A percentile compares a stretch with the other conserved stretches of the same genome.
These are phyloP conservation scores for Arthroderma sp. DNA, from an alignment of 2,329 filamentous ascomycete species.

Conservation along the genomic window DNA sequence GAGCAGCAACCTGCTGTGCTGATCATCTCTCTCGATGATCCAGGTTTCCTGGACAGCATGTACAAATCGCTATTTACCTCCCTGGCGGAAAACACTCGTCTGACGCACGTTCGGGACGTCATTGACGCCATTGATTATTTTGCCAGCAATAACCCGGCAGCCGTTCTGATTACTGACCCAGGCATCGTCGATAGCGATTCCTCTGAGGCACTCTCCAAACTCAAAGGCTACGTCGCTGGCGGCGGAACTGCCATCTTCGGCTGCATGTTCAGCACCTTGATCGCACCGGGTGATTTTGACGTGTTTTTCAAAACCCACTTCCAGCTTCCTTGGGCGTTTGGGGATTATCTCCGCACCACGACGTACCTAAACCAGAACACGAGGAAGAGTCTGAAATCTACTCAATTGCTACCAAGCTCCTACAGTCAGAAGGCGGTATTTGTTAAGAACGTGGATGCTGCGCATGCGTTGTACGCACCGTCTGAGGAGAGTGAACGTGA, in stretches of 20 bases:
- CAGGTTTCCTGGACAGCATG: not conserved
- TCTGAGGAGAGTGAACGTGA: slow-evolving; percentile 6
- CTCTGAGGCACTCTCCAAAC: slow-evolving; percentile 11
- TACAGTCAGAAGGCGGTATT: slow-evolving; percentile 10
- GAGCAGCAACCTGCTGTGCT: not conserved
- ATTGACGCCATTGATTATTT: not conserved
- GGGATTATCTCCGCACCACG: slow-evolving; percentile 13
- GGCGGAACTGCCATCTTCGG: slow-evolving; percentile 18
- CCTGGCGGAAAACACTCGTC: not conserved
- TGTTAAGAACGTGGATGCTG: slow-evolving; percentile 5
- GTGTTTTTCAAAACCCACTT: slow-evolving; percentile 13
- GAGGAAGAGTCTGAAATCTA: not conserved
- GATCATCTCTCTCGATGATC: not conserved
- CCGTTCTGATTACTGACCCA: slow-evolving; percentile 17
- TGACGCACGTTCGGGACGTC: not conserved
- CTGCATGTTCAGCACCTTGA: slow-evolving; percentile 15
- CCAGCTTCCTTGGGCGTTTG: slow-evolving; percentile 14
- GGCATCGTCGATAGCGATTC: slow-evolving; percentile 13
- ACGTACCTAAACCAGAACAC: slow-evolving; percentile 12
- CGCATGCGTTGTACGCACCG: slow-evolving; percentile 6
- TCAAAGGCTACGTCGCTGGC: slow-evolving; percentile 13
- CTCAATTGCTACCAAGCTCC: not conserved
- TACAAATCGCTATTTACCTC: not conserved
- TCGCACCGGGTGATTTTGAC: slow-evolving; percentile 12
- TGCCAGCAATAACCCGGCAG: not conserved